Evolutionary conservation across 306 rosid species (phyloP).

Genomic region (Senna siamea): DNA sequence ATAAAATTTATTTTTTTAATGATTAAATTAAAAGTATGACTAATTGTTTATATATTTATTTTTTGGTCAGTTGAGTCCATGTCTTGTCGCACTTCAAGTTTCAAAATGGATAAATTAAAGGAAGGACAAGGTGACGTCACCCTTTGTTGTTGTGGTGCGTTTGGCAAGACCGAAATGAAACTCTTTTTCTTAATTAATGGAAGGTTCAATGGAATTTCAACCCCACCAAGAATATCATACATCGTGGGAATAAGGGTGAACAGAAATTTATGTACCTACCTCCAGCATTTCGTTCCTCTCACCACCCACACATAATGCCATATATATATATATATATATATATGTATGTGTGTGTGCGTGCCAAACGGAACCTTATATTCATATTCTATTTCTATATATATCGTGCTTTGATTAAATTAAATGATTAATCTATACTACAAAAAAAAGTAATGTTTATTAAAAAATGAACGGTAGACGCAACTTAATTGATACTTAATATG

Average conservation of each 20-base stretch:
- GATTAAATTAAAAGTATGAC: no score
- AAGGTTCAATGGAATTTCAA: background rate
- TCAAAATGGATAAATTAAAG: background rate
- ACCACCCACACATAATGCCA: background rate
- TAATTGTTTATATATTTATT: no score
- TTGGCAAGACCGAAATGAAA: conserved; percentile 14
- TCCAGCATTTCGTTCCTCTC: no score
- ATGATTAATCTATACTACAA: no score
- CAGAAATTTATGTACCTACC: conserved; percentile 2
- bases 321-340: no score
- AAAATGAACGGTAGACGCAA: no score
- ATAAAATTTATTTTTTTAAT: no score
- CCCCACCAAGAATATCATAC: conserved; percentile 20
- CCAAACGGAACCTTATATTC: background rate
- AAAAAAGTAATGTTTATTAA: no score
- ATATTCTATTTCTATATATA: no score
- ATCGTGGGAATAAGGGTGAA: background rate
- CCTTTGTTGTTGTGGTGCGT: background rate
- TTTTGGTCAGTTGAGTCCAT: conserved; percentile 4
- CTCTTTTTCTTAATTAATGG: conserved; percentile 2
- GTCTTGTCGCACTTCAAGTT: conserved; percentile 18
- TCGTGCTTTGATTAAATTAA: no score
- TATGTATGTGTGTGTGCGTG: no score
- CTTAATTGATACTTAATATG: no score
- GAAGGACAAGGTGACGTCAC: background rate